phyloP scores from a whole-genome alignment of 2,329 filamentous ascomycete species.

The Neoarthrinium moseri region DNA sequence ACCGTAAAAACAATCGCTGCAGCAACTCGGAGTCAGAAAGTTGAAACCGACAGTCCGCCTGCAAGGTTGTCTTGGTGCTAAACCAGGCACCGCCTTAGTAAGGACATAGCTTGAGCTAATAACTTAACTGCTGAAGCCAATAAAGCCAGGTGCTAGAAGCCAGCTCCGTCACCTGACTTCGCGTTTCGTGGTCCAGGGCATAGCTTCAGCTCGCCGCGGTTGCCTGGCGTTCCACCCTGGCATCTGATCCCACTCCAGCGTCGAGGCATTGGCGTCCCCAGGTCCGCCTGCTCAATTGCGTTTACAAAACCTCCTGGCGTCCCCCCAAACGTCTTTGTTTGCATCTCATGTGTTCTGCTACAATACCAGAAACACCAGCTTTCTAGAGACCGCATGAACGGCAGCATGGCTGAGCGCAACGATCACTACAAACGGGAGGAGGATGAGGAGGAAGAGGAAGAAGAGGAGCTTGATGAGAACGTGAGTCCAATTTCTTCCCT shows the following conservation, averaged over 20 bases:
- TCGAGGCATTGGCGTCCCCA: background rate
- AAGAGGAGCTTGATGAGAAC: constrained; percentile 66
- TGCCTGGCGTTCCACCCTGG: constrained; percentile 8
- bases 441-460: constrained; percentile 65
- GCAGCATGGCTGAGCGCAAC: constrained; percentile 13
- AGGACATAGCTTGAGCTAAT: too few species aligned
- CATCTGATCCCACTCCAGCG: too few species aligned
- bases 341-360: background rate
- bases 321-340: background rate
- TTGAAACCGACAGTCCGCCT: too few species aligned
- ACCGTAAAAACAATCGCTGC: too few species aligned
- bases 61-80: too few species aligned
- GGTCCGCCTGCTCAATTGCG: too few species aligned
- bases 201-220: background rate
- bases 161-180: constrained; percentile 6
- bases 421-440: constrained; percentile 50
- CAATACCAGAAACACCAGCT: too few species aligned
- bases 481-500: constrained; percentile 34
- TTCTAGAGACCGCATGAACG: background rate
- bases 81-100: too few species aligned
- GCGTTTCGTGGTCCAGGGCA: background rate
- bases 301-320: background rate
- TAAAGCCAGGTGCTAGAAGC: background rate
- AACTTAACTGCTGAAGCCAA: background rate
- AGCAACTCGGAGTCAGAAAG: too few species aligned